Evolutionary conservation across 805 yeast species (phyloP), one percentile per base, ranked within the genome.

Genomic region (Starmerella geochares): DNA sequence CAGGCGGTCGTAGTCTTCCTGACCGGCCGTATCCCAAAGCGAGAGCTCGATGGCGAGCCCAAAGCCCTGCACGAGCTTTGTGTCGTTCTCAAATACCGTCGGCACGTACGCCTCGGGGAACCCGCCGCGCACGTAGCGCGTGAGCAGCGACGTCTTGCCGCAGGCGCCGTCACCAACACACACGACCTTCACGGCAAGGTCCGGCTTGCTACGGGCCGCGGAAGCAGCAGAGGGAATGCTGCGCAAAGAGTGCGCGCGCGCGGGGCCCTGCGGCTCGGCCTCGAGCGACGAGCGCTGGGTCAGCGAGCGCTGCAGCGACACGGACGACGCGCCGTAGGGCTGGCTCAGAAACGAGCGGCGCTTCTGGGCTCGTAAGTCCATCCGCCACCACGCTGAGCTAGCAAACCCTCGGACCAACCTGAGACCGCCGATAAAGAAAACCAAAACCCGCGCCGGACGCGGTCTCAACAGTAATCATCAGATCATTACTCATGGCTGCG

Each of bases 111-210:
- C 88, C 68, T 85, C 92, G 53, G 95, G 96, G 74, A 86, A 86
- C 58, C 80, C 84, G 63, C 86, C 95, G 72, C 81, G 85, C 60
- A 83, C 82, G 68, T 79, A 78, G 83, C 72, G 73, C 48, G 86
- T 86, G 68, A 86, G 75, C 60, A 86, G 73, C 77, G 95, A 86
- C 4, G 96, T 86, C 65, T 86, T 86, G 72, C 96, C 96, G 75
- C 95, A 86, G 49, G 94, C 95, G 79, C 96, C 96, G 68, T 86
- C 96, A 69, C 96, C 96, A 51, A 86, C 95, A 64, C 86, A 84
- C 67, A 86, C 95, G 63, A 86, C 75, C 71, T 86, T 86, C 9
- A 42, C 20, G 4, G 46, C n/a, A 10, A 29, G 17, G 20, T 42
- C 46, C 5, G 46, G 21, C 37, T 42, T 28, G 36, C 20, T 42